Conservation (phyloP, 2,329 filamentous ascomycete genomes). For the Coniella vitis region DNA sequence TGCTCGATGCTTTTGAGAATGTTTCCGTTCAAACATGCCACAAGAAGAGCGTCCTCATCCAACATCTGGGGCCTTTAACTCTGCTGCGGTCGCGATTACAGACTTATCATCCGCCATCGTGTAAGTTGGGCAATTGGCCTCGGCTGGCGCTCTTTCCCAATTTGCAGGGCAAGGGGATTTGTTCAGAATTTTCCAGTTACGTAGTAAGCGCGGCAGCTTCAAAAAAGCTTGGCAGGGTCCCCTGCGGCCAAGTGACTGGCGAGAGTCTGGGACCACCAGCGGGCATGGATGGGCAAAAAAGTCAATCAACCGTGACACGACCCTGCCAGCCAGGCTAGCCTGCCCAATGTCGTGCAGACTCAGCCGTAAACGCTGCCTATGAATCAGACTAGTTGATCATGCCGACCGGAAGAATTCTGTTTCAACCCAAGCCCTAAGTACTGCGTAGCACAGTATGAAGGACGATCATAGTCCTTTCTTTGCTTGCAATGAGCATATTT, state of each 20-base stretch:
- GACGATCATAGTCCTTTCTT: background rate
- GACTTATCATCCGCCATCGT: background rate
- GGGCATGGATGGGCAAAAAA: too few relatives aligned
- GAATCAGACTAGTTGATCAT: too few relatives aligned
- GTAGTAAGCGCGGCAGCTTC: background rate
- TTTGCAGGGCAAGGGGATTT: background rate
- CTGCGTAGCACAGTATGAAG: too few relatives aligned
- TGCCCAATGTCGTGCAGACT: background rate
- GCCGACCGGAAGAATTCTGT: too few relatives aligned
- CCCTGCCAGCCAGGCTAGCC: too few relatives aligned
- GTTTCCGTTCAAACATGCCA: background rate
- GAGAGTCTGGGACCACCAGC: background rate
- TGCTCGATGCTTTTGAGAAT: background rate
- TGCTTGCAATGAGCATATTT: too few relatives aligned
- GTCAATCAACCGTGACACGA: too few relatives aligned
- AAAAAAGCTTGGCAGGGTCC: background rate
- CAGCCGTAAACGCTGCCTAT: background rate
- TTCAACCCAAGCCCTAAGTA: too few relatives aligned
- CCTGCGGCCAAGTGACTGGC: background rate
- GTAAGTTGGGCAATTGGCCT: background rate
- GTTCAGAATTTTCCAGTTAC: background rate
- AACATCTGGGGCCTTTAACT: background rate
- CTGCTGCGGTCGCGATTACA: background rate
- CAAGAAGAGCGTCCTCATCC: background rate
- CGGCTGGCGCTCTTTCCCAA: background rate